Conservation (phyloP, 2,329 filamentous ascomycete genomes). For the Alternaria consortialis region DNA sequence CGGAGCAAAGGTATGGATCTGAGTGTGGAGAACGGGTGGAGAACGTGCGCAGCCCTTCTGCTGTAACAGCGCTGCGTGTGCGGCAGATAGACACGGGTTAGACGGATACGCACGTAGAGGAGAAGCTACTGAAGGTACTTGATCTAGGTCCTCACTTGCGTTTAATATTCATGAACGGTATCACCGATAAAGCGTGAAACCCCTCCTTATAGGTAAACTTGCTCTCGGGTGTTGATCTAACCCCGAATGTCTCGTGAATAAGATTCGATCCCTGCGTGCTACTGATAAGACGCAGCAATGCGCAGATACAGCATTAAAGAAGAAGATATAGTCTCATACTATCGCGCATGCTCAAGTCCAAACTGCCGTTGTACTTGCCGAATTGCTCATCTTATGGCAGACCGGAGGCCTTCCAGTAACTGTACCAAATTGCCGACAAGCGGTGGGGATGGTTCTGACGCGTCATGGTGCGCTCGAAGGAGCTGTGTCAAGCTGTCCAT, state of each 20-base stretch:
- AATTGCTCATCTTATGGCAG: conserved; percentile 53
- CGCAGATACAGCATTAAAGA: neutral
- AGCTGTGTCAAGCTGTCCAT: conserved; percentile 68
- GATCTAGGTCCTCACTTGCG: neutral
- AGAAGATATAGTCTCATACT: neutral
- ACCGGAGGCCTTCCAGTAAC: conserved; percentile 68
- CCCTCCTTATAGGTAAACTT: neutral
- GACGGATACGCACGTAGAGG: neutral
- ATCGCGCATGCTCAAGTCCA: conserved; percentile 3
- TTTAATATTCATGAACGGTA: neutral
- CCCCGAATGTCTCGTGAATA: neutral
- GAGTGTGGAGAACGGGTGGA: neutral
- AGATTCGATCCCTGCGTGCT: neutral
- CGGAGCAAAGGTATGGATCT: neutral
- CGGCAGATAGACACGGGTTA: neutral
- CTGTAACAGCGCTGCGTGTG: neutral
- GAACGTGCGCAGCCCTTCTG: neutral
- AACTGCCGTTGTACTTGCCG: neutral
- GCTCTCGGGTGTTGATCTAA: neutral
- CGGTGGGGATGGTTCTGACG: conserved; percentile 57
- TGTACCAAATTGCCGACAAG: conserved; percentile 74
- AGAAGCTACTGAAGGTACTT: neutral
- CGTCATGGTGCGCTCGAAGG: conserved; percentile 62
- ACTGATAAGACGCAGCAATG: neutral
- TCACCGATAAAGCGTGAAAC: neutral